phyloP scores from a whole-genome alignment of 1,139 yeast genomes.

The Saccharomyces hybrid region DNA sequence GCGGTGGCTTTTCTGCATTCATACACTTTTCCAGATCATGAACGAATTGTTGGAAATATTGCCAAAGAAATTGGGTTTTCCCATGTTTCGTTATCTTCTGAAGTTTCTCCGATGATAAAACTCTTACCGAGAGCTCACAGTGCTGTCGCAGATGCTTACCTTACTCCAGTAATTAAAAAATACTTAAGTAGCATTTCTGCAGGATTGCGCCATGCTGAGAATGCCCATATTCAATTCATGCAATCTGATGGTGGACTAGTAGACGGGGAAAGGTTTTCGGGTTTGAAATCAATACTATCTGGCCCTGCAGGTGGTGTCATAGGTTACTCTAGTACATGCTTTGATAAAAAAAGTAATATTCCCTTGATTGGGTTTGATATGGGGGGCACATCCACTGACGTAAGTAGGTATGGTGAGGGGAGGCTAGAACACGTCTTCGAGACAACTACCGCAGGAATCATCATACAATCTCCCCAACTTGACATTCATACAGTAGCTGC shows the following conservation, averaged over 20 bases:
- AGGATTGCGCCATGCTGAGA: slow-evolving; percentile 49
- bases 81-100: slow-evolving; percentile 57
- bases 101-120: slow-evolving; percentile 68
- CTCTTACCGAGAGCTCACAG: slow-evolving; percentile 65
- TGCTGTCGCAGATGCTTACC: slow-evolving; percentile 67
- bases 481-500: slow-evolving; percentile 56
- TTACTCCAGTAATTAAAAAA: slow-evolving; percentile 62
- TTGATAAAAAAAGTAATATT: slow-evolving; percentile 35
- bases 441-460: slow-evolving; percentile 49
- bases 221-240: slow-evolving; percentile 44
- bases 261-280: slow-evolving; percentile 42
- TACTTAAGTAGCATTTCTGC: slow-evolving; percentile 53
- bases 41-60: slow-evolving; percentile 45
- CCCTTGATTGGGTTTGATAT: slow-evolving; percentile 53
- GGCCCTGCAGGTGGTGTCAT: slow-evolving; percentile 64
- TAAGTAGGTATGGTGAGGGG: slow-evolving; percentile 41
- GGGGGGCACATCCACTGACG: slow-evolving; percentile 61
- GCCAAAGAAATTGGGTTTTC: slow-evolving; percentile 55
- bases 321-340: slow-evolving; percentile 48
- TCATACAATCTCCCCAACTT: slow-evolving; percentile 50
- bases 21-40: slow-evolving; percentile 63
- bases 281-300: slow-evolving; percentile 46
- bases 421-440: slow-evolving; percentile 49
- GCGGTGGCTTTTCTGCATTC: slow-evolving; percentile 67
- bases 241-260: slow-evolving; percentile 57